Evolutionary conservation across 1,284 basidiomycete species (phyloP).

Genomic region (Thelephora terrestris): DNA sequence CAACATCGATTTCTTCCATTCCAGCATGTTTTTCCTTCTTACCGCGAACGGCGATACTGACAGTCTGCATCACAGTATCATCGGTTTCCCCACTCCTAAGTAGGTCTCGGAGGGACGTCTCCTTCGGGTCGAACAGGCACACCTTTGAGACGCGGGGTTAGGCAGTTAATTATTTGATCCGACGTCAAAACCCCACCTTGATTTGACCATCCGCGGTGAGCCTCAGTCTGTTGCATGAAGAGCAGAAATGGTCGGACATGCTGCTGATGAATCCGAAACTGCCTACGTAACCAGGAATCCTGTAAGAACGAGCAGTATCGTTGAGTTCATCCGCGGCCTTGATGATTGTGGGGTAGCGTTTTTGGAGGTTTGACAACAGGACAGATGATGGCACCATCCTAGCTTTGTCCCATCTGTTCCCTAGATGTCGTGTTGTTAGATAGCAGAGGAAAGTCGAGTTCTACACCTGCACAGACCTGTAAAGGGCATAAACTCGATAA

Average conservation of each 20-base stretch:
- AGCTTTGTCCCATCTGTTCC: constrained; percentile 76
- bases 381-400: constrained; percentile 74
- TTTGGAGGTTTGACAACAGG: constrained; percentile 41
- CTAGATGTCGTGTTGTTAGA: constrained; percentile 26
- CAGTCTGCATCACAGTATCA: constrained; percentile 49
- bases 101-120: constrained; percentile 71
- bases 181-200: constrained; percentile 43
- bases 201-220: constrained; percentile 85
- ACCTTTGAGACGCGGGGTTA: constrained; percentile 36
- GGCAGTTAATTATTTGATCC: constrained; percentile 1
- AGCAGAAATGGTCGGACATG: constrained; percentile 90
- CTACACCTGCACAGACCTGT: constrained; percentile 42
- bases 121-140: constrained; percentile 80
- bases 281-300: constrained; percentile 63
- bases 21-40: constrained; percentile 82
- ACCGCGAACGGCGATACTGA: constrained; percentile 55
- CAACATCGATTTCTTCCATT: constrained; percentile 71
- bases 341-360: constrained; percentile 35
- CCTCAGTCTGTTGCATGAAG: constrained; percentile 74
- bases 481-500: constrained; percentile 94
- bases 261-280: constrained; percentile 83
- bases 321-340: constrained; percentile 60
- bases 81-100: constrained; percentile 60
- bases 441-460: not conserved
- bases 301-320: constrained; percentile 76